phyloP scores from a whole-genome alignment of 2,329 filamentous ascomycete genomes.

The Diplocarpon mali region DNA sequence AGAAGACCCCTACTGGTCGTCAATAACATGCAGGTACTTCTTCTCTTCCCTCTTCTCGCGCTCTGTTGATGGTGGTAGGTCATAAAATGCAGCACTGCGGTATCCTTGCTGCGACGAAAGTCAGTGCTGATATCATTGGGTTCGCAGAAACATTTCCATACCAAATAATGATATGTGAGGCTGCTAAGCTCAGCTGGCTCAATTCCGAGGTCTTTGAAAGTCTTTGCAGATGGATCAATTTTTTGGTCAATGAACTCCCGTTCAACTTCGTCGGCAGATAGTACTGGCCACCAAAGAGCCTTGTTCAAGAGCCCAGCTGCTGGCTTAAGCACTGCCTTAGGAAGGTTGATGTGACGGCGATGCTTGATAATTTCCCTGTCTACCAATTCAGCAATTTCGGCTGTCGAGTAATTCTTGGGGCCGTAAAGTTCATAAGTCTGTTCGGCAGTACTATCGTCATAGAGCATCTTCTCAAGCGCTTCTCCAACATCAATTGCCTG shows the following conservation, averaged over 20 bases:
- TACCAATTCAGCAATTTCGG: slow-evolving; percentile 76
- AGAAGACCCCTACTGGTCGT: slow-evolving; percentile 57
- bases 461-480: slow-evolving; percentile 80
- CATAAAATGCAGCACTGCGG: slow-evolving; percentile 79
- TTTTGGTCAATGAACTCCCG: slow-evolving; percentile 86
- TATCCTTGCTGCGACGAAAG: slow-evolving; percentile 61
- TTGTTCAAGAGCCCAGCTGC: slow-evolving; percentile 66
- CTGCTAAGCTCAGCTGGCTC: slow-evolving; percentile 77
- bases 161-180: slow-evolving; percentile 88
- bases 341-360: slow-evolving; percentile 83
- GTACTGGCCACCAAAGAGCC: slow-evolving; percentile 77
- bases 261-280: slow-evolving; percentile 78
- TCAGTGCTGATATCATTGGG: slow-evolving; percentile 25
- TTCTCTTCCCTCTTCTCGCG: slow-evolving; percentile 89
- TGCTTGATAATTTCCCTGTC: slow-evolving; percentile 88
- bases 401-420: slow-evolving; percentile 82
- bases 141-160: slow-evolving; percentile 35
- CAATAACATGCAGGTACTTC: slow-evolving; percentile 91
- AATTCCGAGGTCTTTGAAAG: slow-evolving; percentile 86
- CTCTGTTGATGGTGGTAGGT: slow-evolving; percentile 88
- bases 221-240: slow-evolving; percentile 87
- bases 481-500: slow-evolving; percentile 81
- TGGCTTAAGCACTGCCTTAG: slow-evolving; percentile 69
- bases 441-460: slow-evolving; percentile 79
- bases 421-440: slow-evolving; percentile 94